These are phyloP conservation scores for Glycyrrhiza uralensis DNA, from an alignment of 306 rosid genomes.

Conservation along the genomic window DNA sequence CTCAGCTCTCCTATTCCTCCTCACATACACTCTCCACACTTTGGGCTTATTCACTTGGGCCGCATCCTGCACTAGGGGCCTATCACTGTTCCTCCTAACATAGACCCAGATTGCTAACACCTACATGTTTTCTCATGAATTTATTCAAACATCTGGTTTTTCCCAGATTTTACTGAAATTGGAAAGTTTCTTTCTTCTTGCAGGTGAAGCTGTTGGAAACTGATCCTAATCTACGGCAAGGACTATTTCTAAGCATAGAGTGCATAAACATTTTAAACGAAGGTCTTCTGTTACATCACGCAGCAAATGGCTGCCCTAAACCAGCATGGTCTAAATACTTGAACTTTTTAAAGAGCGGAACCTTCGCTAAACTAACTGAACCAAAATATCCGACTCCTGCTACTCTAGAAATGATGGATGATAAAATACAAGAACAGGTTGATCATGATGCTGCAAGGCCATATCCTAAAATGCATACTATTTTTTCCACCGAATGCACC, in stretches of 20 bases:
- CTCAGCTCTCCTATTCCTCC: too few species aligned
- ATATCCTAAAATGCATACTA: conserved; percentile 29
- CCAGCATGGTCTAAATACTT: conserved; percentile 33
- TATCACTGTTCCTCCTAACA: too few species aligned
- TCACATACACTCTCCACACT: too few species aligned
- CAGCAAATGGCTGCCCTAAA: conserved; percentile 27
- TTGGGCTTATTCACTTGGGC: too few species aligned
- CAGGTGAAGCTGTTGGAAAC: conserved; percentile 24
- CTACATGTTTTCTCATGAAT: not conserved
- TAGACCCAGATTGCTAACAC: not conserved
- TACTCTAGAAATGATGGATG: conserved; percentile 26
- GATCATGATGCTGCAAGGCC: not conserved
- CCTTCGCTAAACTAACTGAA: conserved; percentile 32
- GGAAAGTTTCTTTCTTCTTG: not conserved
- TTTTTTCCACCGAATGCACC: conserved; percentile 32
- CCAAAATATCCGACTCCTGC: conserved; percentile 28
- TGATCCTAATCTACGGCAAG: conserved; percentile 23
- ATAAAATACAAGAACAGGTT: not conserved
- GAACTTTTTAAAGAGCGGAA: conserved; percentile 26
- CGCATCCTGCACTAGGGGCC: too few species aligned
- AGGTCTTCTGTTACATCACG: conserved; percentile 28
- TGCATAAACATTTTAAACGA: conserved; percentile 34
- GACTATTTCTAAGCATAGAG: conserved; percentile 30
- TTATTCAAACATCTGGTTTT: not conserved
- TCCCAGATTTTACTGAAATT: not conserved